Base-by-base conservation (phyloP, 495 filamentous ascomycete species). In the Xylaria acuta region DNA sequence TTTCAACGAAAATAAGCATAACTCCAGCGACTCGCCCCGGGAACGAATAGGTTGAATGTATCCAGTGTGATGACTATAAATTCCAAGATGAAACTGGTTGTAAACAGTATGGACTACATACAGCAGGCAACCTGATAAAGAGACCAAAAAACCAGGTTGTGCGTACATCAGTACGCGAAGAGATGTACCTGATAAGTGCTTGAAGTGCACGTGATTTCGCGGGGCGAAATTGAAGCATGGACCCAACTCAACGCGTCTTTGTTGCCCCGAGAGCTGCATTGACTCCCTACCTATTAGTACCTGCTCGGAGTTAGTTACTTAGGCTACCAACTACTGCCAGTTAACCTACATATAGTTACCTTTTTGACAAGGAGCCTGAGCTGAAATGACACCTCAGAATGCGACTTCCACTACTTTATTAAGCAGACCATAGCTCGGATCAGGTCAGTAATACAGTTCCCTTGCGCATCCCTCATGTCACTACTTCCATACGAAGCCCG, bases 131-230 rank as follows among this genome's bases (percentile, higher is more conserved):
- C 22, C 20, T n/a, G 47, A 49, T 49, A 49, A 22, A 20, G n/a
- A n/a, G 47, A 16, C 41, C 41, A 43, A 12, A n/a, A n/a, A n/a
- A n/a, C n/a, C n/a, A n/a, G n/a, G n/a, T n/a, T n/a, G n/a, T n/a
- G n/a, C n/a, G n/a, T 66, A 38, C 66, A 7, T 38, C 8, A 8
- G 47, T 51, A 51, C 45, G 2, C 45, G 20, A 20, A n/a, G 27
- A 32, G 25, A 30, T 32, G 58, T 36, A 38, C 34, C 32, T 53
- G n/a, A 27, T 20, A 51, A 2, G 41, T 41, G 32, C 64, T 54
- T 41, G 0, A 18, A 32, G 0, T 12, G 49, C 70, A 72, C 70
- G 70, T 72, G 70, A 72, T 51, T 72, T 67, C 70, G 70, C 70
- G 70, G 70, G 70, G 56, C 41, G 53, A 36, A 47, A 58, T 58